Conservation (phyloP, 2,329 filamentous ascomycete genomes). For the Lasiodiplodia gonubiensis region DNA sequence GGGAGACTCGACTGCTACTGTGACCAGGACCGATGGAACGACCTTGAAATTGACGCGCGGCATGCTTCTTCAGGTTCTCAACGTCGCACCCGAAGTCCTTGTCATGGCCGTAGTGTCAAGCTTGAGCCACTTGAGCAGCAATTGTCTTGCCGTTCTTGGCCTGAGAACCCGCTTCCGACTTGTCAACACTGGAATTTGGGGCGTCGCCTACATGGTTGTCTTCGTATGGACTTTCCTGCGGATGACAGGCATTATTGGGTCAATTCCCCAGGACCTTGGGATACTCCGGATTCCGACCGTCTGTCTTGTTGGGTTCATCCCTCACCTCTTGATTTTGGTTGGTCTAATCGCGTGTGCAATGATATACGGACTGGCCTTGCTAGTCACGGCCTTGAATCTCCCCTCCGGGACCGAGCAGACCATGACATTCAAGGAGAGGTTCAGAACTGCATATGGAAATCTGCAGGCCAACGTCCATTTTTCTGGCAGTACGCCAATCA, state of each 20-base stretch:
- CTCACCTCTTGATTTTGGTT: slow-evolving; percentile 82
- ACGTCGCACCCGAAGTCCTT: slow-evolving; percentile 87
- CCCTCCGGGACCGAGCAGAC: slow-evolving; percentile 57
- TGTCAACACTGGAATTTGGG: slow-evolving; percentile 87
- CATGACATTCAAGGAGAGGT: slow-evolving; percentile 62
- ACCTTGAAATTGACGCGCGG: slow-evolving; percentile 53
- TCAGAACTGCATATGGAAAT: slow-evolving; percentile 78
- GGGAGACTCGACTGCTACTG: slow-evolving; percentile 48
- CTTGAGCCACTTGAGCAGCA: slow-evolving; percentile 86
- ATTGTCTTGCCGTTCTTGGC: slow-evolving; percentile 79
- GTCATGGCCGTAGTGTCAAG: slow-evolving; percentile 86
- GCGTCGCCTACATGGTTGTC: slow-evolving; percentile 83
- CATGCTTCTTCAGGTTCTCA: slow-evolving; percentile 78
- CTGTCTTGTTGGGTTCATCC: slow-evolving; percentile 92
- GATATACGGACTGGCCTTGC: slow-evolving; percentile 79
- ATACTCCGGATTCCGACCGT: slow-evolving; percentile 90
- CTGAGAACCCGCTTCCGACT: slow-evolving; percentile 81
- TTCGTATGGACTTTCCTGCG: slow-evolving; percentile 75
- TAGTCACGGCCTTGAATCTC: slow-evolving; percentile 74
- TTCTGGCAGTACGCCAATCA: slow-evolving; percentile 67
- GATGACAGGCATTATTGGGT: slow-evolving; percentile 39
- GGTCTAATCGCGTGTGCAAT: slow-evolving; percentile 77
- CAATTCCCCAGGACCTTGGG: slow-evolving; percentile 59
- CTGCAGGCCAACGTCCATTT: slow-evolving; percentile 91
- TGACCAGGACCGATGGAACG: slow-evolving; percentile 52